A percentile compares a stretch with the other conserved stretches of the same genome.
Evolutionary conservation across 148 eudicot species (phyloP).

Genomic region (Agrostemma githago): DNA sequence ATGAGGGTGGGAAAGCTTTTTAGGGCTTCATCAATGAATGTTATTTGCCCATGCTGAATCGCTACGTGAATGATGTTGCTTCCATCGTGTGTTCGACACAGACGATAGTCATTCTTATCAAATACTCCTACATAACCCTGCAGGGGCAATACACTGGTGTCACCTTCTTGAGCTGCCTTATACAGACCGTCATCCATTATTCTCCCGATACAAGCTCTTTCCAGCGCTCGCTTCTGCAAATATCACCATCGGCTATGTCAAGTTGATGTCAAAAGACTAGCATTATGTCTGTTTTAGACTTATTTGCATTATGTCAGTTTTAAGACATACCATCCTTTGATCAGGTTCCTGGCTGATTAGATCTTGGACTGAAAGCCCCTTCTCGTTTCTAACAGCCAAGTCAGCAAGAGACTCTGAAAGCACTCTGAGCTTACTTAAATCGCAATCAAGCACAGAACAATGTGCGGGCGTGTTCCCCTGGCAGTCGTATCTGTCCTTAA

Average conservation of each 20-base stretch:
- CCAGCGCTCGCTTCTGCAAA: background rate
- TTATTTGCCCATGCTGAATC: background rate
- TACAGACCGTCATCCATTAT: background rate
- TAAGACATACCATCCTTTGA: background rate
- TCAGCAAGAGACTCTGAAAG: background rate
- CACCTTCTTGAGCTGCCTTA: background rate
- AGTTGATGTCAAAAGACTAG: background rate
- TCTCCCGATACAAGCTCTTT: background rate
- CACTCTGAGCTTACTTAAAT: background rate
- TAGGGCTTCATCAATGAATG: background rate
- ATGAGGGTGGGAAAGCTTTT: background rate
- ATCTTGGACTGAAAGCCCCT: background rate
- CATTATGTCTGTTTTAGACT: background rate
- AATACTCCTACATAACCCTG: background rate
- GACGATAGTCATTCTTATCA: background rate
- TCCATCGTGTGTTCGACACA: constrained; percentile 9
- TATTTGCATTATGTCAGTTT: background rate
- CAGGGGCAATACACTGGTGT: background rate
- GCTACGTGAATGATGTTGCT: constrained; percentile 4
- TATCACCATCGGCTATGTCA: background rate
- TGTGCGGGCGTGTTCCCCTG: constrained; percentile 14
- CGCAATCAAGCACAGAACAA: background rate
- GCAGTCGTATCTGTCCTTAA: background rate
- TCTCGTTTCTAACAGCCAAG: background rate
- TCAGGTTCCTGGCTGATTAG: background rate